A percentile compares a stretch with the other conserved stretches of the same genome.
Conservation (phyloP, 2,329 filamentous ascomycete species). For the Sporothrix brunneoviolacea region DNA sequence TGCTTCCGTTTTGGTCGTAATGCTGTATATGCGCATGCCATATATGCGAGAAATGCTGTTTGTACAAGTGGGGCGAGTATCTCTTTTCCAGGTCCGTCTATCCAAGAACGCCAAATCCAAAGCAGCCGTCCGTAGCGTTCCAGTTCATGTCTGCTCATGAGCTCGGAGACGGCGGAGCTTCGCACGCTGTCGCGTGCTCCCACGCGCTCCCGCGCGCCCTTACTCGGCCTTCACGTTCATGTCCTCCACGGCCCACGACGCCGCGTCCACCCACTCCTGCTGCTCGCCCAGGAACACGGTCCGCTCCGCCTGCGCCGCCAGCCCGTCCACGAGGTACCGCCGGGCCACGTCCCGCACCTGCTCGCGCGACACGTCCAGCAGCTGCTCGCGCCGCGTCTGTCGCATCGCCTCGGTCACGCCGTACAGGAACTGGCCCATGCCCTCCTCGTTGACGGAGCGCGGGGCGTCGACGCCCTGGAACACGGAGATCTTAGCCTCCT, state of each 20-base stretch:
- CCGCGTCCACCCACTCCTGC: constrained; percentile 68
- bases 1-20: not conserved
- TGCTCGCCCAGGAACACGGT: constrained; percentile 75
- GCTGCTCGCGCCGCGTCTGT: constrained; percentile 71
- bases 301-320: constrained; percentile 53
- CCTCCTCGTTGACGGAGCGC: constrained; percentile 77
- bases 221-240: constrained; percentile 55
- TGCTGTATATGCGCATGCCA: constrained; percentile 1
- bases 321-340: constrained; percentile 66
- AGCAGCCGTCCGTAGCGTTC: no score
- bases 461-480: constrained; percentile 92
- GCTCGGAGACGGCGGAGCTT: no score
- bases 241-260: constrained; percentile 67
- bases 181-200: no score
- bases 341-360: constrained; percentile 79
- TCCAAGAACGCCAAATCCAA: constrained; percentile 5
- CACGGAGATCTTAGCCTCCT: constrained; percentile 91
- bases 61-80: constrained; percentile 8
- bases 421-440: constrained; percentile 76
- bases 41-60: constrained; percentile 3
- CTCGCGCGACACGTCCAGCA: constrained; percentile 77
- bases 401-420: constrained; percentile 86
- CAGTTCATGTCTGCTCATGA: no score
- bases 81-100: not conserved
- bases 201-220: no score